Evolutionary conservation across 306 rosid species (phyloP).

Genomic region (Phaseolus lunatus): DNA sequence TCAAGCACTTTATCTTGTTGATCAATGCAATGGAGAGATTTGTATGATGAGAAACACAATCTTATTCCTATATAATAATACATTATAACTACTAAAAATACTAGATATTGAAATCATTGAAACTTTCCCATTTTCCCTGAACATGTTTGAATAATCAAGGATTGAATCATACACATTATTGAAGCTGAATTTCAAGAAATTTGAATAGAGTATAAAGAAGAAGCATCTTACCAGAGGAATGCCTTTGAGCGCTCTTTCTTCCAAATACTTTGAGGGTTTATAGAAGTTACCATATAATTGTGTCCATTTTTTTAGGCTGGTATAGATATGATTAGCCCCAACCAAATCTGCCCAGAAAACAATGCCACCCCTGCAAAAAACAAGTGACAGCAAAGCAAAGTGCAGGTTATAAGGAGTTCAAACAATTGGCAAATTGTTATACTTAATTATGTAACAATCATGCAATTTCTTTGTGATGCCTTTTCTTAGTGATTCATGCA

Average conservation of each 20-base stretch:
- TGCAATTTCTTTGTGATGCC: not conserved
- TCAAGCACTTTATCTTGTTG: slow-evolving; percentile 39
- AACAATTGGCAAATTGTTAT: not conserved
- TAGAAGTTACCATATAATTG: slow-evolving; percentile 75
- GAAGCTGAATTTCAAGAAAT: slow-evolving; percentile 6
- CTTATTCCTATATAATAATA: not conserved
- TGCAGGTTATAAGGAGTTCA: slow-evolving; percentile 6
- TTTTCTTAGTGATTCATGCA: slow-evolving; percentile 17
- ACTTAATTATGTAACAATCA: not conserved
- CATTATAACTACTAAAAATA: not conserved
- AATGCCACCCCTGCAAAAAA: slow-evolving; percentile 85
- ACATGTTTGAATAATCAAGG: slow-evolving; percentile 15
- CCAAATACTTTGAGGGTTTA: slow-evolving; percentile 88
- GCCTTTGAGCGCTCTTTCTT: slow-evolving; percentile 89
- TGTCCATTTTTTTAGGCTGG: slow-evolving; percentile 84
- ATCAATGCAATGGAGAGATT: not conserved
- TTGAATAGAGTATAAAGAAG: slow-evolving; percentile 12
- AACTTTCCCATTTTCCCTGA: not conserved
- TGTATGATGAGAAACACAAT: not conserved
- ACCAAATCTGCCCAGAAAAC: slow-evolving; percentile 91
- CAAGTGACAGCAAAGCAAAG: not conserved
- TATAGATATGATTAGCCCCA: slow-evolving; percentile 79
- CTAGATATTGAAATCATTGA: not conserved
- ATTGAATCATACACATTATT: not conserved
- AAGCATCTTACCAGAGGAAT: slow-evolving; percentile 73